Percentiles rank a stretch among this genome's conserved stretches.
These are phyloP conservation scores for Rachicladosporium sp. DNA, from an alignment of 2,329 filamentous ascomycete genomes.

Conservation along the genomic window DNA sequence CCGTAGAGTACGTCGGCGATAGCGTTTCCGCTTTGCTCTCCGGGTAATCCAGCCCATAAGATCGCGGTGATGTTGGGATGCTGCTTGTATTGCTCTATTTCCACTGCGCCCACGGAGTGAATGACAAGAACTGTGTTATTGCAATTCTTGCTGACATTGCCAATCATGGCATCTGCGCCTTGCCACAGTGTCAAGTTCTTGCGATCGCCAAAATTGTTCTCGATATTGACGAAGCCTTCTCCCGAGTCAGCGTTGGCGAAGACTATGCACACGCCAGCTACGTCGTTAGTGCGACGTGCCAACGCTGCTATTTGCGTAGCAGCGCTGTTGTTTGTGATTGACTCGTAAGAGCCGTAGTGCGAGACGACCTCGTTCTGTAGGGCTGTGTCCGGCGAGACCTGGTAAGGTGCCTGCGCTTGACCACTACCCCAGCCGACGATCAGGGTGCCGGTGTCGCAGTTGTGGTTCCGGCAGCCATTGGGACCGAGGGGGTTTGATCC, in stretches of 20 bases:
- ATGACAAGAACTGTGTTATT: conserved; percentile 83
- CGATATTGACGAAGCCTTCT: conserved; percentile 37
- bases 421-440: conserved; percentile 37
- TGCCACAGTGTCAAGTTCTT: conserved; percentile 36
- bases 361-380: conserved; percentile 16
- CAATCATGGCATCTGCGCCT: conserved; percentile 42
- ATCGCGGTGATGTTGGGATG: conserved; percentile 69
- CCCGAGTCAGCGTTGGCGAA: conserved; percentile 27
- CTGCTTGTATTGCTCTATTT: conserved; percentile 59
- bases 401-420: conserved; percentile 25
- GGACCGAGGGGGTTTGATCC: conserved; percentile 33
- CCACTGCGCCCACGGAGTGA: conserved; percentile 66
- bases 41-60: conserved; percentile 64
- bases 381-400: conserved; percentile 19
- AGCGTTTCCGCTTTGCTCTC: conserved; percentile 67
- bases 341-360: conserved; percentile 15
- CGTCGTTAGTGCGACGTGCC: conserved; percentile 31
- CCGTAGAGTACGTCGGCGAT: conserved; percentile 73
- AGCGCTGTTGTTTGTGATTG: conserved; percentile 17
- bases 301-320: conserved; percentile 17
- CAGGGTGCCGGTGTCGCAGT: conserved; percentile 34
- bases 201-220: conserved; percentile 33
- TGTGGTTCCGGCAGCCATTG: conserved; percentile 35
- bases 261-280: conserved; percentile 1
- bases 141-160: conserved; percentile 61